Percentiles rank a stretch among this genome's conserved stretches.
These are phyloP conservation scores for Ochromonas danica DNA, from an alignment of 108 stramenopile species.

Conservation along the genomic window DNA sequence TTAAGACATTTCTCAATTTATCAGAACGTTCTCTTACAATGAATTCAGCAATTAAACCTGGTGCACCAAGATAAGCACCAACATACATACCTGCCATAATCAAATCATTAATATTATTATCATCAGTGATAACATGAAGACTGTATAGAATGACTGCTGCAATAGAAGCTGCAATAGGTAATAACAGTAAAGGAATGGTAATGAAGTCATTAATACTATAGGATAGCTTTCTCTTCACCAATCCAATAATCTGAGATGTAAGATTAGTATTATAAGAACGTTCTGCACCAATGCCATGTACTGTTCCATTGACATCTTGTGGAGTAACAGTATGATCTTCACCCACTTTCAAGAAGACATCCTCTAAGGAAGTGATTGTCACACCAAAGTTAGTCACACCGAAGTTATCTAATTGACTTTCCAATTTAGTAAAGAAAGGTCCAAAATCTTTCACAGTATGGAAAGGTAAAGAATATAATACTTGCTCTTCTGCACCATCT, in stretches of 20 bases:
- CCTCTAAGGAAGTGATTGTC: conserved; percentile 54
- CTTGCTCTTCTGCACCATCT: neutral
- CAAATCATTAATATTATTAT: neutral
- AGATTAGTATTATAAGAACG: neutral
- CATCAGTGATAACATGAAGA: conserved; percentile 5
- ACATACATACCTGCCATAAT: neutral
- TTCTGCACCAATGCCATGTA: neutral
- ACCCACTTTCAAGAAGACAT: conserved; percentile 48
- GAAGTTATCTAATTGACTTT: conserved; percentile 21
- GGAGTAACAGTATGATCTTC: neutral
- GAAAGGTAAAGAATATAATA: neutral
- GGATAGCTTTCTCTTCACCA: neutral
- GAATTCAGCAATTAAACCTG: conserved; percentile 23
- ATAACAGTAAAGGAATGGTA: neutral
- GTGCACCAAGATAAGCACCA: neutral
- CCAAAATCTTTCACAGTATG: neutral
- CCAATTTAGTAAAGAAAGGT: neutral
- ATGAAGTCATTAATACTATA: neutral
- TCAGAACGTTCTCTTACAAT: conserved; percentile 3
- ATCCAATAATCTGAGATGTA: neutral
- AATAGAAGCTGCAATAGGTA: conserved; percentile 1
- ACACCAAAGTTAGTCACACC: conserved; percentile 44
- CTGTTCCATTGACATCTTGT: neutral
- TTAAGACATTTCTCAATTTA: conserved; percentile 33
- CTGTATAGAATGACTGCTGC: neutral